Percentiles rank a stretch among this genome's conserved stretches.
phyloP scores from a whole-genome alignment of 2,329 filamentous ascomycete genomes.

The Pseudogymnoascus sp. region DNA sequence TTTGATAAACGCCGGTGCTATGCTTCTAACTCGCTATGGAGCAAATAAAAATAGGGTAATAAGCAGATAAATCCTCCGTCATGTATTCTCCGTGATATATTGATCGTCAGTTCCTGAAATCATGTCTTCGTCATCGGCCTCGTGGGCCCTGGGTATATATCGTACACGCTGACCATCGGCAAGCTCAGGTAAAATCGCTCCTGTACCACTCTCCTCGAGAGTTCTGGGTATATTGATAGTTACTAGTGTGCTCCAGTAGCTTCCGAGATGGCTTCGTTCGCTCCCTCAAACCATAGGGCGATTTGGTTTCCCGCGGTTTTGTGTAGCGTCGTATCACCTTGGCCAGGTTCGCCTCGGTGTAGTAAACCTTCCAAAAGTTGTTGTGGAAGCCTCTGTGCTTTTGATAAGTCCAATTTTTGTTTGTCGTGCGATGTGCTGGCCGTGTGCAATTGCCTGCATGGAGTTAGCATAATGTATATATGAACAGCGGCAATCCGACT shows the following conservation, averaged over 20 bases:
- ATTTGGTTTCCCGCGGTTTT: neutral
- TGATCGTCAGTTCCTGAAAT: neutral
- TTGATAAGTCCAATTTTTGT: neutral
- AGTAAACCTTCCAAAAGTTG: neutral
- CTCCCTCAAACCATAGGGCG: neutral
- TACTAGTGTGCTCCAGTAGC: neutral
- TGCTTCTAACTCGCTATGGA: neutral
- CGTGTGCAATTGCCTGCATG: neutral
- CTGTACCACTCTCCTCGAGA: neutral
- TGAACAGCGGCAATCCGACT: neutral
- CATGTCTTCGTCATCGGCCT: neutral
- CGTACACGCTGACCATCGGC: neutral
- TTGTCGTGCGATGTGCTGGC: neutral
- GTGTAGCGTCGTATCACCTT: neutral
- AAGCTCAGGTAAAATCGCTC: neutral
- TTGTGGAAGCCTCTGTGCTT: neutral
- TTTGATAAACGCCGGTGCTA: constrained; percentile 1
- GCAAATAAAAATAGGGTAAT: neutral
- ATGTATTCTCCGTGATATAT: neutral
- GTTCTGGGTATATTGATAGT: neutral
- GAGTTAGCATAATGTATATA: neutral
- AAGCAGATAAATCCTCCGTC: neutral
- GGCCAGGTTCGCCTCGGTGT: neutral
- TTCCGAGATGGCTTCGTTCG: neutral
- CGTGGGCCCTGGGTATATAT: neutral